These are phyloP conservation scores for Penicillium angulare DNA, from an alignment of 495 filamentous ascomycete species.

Conservation along the genomic window DNA sequence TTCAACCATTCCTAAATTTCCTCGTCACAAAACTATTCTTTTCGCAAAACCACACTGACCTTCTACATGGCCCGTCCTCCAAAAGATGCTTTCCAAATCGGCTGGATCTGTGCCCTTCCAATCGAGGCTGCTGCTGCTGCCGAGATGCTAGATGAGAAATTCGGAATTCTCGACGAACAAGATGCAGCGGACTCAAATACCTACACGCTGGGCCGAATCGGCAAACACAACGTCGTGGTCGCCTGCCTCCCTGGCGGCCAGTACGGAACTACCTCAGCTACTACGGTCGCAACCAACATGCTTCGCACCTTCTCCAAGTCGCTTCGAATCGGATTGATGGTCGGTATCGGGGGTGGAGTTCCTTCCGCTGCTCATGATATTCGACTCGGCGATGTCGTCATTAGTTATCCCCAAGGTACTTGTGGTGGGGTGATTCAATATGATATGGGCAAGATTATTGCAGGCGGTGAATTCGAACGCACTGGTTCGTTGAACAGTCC, in stretches of 20 bases:
- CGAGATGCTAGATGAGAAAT: conserved; percentile 47
- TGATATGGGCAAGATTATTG: conserved; percentile 4
- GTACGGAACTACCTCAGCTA: conserved; percentile 38
- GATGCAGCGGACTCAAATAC: conserved; percentile 28
- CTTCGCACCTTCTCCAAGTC: conserved; percentile 17
- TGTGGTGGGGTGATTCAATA: conserved; percentile 4
- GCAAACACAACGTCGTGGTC: conserved; percentile 43
- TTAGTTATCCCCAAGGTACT: conserved; percentile 19
- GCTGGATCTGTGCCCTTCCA: conserved; percentile 10
- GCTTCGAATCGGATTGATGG: conserved; percentile 11
- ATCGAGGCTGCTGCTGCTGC: conserved; percentile 42
- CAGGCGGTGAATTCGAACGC: conserved; percentile 39
- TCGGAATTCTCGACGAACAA: conserved; percentile 23
- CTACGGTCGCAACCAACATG: conserved; percentile 39
- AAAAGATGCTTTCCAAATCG: conserved; percentile 9
- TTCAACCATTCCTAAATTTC: background rate
- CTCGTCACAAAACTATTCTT: conserved; percentile 11
- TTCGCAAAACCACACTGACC: background rate
- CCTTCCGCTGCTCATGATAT: conserved; percentile 13
- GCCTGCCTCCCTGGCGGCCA: conserved; percentile 34
- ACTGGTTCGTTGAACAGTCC: conserved; percentile 30
- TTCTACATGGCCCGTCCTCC: conserved; percentile 5
- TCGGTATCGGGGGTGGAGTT: conserved; percentile 9
- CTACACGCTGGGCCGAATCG: conserved; percentile 43
- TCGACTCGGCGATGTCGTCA: conserved; percentile 9